Conservation (phyloP, 2,329 filamentous ascomycete species). For the Ilyonectria destructans region DNA sequence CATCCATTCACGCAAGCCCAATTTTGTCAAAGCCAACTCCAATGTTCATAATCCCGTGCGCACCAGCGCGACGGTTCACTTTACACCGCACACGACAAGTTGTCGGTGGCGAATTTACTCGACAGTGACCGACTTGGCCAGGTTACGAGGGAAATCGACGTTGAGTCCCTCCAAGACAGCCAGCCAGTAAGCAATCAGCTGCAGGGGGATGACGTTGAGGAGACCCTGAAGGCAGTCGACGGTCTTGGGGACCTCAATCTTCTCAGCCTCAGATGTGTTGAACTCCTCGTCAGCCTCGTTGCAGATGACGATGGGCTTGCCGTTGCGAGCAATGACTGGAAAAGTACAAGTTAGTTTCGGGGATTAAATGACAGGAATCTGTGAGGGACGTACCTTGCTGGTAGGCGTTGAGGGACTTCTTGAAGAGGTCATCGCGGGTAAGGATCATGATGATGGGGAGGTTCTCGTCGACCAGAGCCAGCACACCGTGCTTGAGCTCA, state of each 20-base stretch:
- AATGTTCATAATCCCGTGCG: conserved; percentile 46
- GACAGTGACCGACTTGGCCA: conserved; percentile 99
- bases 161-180: conserved; percentile 96
- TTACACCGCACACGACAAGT: conserved; percentile 41
- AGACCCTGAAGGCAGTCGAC: conserved; percentile 97
- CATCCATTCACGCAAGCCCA: conserved; percentile 44
- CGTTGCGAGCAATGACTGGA: conserved; percentile 91
- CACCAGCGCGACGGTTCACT: conserved; percentile 42
- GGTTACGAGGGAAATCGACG: conserved; percentile 98
- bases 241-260: conserved; percentile 97
- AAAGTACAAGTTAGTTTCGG: conserved; percentile 38
- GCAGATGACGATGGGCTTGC: conserved; percentile 99
- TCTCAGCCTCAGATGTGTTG: conserved; percentile 88
- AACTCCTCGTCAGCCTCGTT: conserved; percentile 93
- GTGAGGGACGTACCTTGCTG: conserved; percentile 81
- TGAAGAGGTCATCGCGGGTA: conserved; percentile 95
- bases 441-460: conserved; percentile 99
- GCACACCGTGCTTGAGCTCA: conserved; percentile 98
- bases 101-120: conserved; percentile 75
- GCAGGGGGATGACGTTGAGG: conserved; percentile 96
- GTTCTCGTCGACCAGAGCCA: conserved; percentile 98
- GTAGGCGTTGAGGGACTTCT: conserved; percentile 99
- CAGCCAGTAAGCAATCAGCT: conserved; percentile 99
- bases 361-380: background rate
- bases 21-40: conserved; percentile 51